A percentile compares a stretch with the other conserved stretches of the same genome.
Evolutionary conservation across 495 filamentous ascomycete genomes (phyloP).

Genomic region (Annulohypoxylon nitens): DNA sequence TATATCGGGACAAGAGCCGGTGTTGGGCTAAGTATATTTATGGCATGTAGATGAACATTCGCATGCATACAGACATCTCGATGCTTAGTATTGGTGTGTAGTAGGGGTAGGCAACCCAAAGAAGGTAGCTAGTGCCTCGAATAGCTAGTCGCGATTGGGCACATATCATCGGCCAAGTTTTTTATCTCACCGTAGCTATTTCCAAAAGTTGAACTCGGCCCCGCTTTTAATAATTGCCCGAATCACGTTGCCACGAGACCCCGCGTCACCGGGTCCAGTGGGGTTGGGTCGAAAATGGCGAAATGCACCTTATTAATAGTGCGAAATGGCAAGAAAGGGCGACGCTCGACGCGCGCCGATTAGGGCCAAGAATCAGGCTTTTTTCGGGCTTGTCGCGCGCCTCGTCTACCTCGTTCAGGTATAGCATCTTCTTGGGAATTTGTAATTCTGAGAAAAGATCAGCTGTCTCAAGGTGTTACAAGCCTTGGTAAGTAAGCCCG

Average conservation of each 20-base stretch:
- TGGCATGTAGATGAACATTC: background rate
- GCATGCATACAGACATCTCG: background rate
- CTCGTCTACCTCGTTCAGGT: background rate
- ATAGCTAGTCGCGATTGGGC: slow-evolving; percentile 1
- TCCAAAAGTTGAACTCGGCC: slow-evolving; percentile 1
- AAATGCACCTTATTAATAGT: slow-evolving; percentile 26
- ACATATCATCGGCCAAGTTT: background rate
- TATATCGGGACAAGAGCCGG: slow-evolving; percentile 2
- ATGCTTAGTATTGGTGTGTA: background rate
- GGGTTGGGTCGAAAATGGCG: background rate
- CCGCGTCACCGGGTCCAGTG: slow-evolving; percentile 24
- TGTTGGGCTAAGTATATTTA: background rate
- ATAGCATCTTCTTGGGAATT: slow-evolving; percentile 20
- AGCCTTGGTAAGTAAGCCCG: background rate
- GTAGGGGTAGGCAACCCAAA: background rate
- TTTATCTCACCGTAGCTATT: background rate
- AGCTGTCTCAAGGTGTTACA: slow-evolving; percentile 7
- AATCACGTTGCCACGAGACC: slow-evolving; percentile 42
- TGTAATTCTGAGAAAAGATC: slow-evolving; percentile 1
- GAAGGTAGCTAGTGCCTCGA: background rate
- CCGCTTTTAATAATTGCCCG: slow-evolving; percentile 37
- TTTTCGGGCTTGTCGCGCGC: background rate
- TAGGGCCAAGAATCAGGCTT: background rate
- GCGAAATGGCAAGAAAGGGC: slow-evolving; percentile 12
- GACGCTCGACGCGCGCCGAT: slow-evolving; percentile 8